Evolutionary conservation across 768 basidiomycete species (phyloP).

Genomic region (Lepiota brunneoincarnata): DNA sequence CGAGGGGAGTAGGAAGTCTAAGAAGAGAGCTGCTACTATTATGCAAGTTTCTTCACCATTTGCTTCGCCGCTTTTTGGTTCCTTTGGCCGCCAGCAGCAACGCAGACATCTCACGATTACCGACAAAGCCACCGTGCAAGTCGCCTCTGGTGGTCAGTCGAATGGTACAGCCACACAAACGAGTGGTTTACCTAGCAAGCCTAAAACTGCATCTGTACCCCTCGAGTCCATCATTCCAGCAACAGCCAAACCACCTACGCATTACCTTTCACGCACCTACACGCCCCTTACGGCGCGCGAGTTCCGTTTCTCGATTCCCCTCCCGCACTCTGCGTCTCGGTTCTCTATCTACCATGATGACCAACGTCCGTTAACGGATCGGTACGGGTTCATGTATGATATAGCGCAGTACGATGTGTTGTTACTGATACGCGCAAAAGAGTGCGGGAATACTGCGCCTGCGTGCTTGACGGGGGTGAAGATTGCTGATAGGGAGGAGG

Average conservation of each 20-base stretch:
- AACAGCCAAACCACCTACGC: conserved; percentile 77
- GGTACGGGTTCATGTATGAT: conserved; percentile 91
- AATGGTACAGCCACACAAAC: neutral
- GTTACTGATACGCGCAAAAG: conserved; percentile 68
- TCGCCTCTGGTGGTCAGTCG: too few relatives aligned
- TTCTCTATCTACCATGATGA: conserved; percentile 50
- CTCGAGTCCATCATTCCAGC: conserved; percentile 83
- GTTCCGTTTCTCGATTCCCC: conserved; percentile 70
- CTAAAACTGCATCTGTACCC: conserved; percentile 52
- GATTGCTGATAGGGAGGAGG: conserved; percentile 80
- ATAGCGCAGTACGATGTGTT: conserved; percentile 79
- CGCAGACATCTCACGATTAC: conserved; percentile 33
- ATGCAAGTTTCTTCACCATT: conserved; percentile 38
- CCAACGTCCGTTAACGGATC: conserved; percentile 70
- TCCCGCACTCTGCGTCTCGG: conserved; percentile 53
- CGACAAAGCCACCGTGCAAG: conserved; percentile 15
- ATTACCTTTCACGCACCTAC: conserved; percentile 75
- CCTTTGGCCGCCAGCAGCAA: conserved; percentile 52
- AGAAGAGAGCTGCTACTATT: conserved; percentile 30
- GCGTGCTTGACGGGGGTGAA: conserved; percentile 86
- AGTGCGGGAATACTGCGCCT: conserved; percentile 73
- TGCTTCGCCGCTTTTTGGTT: conserved; percentile 58
- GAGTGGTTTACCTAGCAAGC: conserved; percentile 10
- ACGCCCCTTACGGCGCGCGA: conserved; percentile 70
- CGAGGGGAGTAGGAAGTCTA: conserved; percentile 27